These are phyloP conservation scores for Barnettozyma salicaria DNA, from an alignment of 805 yeast species.

Conservation along the genomic window DNA sequence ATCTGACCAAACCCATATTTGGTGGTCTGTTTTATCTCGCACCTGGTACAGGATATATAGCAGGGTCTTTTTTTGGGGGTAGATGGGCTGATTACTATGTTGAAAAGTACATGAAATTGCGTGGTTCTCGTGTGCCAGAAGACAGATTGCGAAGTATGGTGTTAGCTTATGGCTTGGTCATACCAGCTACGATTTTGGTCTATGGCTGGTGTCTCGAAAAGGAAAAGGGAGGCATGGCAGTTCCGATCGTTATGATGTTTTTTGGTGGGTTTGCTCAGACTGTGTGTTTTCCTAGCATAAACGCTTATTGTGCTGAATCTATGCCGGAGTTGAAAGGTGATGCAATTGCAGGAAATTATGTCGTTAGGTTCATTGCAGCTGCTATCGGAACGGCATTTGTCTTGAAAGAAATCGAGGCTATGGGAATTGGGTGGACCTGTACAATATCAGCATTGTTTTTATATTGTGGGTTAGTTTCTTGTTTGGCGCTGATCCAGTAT, in stretches of 20 bases:
- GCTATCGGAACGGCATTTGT: conserved; percentile 47
- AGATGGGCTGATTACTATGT: conserved; percentile 45
- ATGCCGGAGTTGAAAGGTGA: conserved; percentile 50
- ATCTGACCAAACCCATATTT: conserved; percentile 40
- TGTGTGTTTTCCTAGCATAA: conserved; percentile 43
- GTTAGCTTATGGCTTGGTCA: conserved; percentile 33
- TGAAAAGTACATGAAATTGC: conserved; percentile 34
- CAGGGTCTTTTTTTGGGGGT: conserved; percentile 49
- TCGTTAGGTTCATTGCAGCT: conserved; percentile 43
- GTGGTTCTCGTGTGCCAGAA: conserved; percentile 42
- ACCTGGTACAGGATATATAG: conserved; percentile 49
- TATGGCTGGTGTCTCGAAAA: conserved; percentile 51
- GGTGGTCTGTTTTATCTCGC: conserved; percentile 51
- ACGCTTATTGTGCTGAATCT: conserved; percentile 54
- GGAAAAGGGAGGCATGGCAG: conserved; percentile 47
- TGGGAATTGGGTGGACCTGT: conserved; percentile 54
- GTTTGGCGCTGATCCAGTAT: conserved; percentile 1
- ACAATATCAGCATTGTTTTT: conserved; percentile 39
- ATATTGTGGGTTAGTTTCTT: conserved; percentile 2
- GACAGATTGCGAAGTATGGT: conserved; percentile 41
- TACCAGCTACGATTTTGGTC: conserved; percentile 40
- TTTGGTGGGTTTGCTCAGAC: conserved; percentile 47
- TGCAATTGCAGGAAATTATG: conserved; percentile 50
- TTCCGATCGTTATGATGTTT: conserved; percentile 47
- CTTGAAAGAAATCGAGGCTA: conserved; percentile 37